Base-by-base conservation (phyloP, 2,329 filamentous ascomycete genomes). In the Colletotrichum phormii region DNA sequence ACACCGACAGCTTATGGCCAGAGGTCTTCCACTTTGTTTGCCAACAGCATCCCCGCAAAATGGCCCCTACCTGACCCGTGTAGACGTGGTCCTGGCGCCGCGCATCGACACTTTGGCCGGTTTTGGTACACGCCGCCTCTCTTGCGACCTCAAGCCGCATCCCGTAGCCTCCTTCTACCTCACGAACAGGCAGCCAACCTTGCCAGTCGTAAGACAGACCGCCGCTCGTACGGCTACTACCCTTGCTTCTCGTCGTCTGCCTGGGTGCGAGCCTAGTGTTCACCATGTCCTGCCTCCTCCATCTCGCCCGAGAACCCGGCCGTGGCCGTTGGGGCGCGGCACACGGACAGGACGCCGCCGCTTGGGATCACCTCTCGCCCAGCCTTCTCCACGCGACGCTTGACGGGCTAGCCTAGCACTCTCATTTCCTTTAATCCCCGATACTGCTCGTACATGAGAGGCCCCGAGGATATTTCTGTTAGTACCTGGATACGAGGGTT, bases 191-290 rank as follows among this genome's bases (percentile, higher is more conserved):
- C 42, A 62, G 15, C 26, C 51, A 29, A 29, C 54, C 22, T 53
- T 59, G 51, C 64, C 33, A 58, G 31, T 64, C 33, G 65, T 59
- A 69, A 69, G 59, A 60, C 53, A 69, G 37, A 22, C 18, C 18
- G 37, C 37, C 57, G 13, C 24, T 63, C 53, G 13, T 55, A 51
- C 66, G 35, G 60, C 15, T 13, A 26, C 8, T 54, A 60, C 65
- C 70, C 70, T 72, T 72, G 70, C 70, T 29, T 70, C 22, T 31
- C 22, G 42, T 70, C 42, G 60, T 70, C 33, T 62, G 60, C 49
- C 55, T 61, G 29, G 65, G 13, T 15, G 31, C 33, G 13, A 54
- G 37, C 9, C 2, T 58, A 62, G 51, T n/a, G 33, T 51, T 22
- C 46, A 61, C 15, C 12, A 29, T 60, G 22, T 35, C 61, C 61